Conservation (phyloP, 768 basidiomycete genomes). For the Pleurotus cornucopiae region DNA sequence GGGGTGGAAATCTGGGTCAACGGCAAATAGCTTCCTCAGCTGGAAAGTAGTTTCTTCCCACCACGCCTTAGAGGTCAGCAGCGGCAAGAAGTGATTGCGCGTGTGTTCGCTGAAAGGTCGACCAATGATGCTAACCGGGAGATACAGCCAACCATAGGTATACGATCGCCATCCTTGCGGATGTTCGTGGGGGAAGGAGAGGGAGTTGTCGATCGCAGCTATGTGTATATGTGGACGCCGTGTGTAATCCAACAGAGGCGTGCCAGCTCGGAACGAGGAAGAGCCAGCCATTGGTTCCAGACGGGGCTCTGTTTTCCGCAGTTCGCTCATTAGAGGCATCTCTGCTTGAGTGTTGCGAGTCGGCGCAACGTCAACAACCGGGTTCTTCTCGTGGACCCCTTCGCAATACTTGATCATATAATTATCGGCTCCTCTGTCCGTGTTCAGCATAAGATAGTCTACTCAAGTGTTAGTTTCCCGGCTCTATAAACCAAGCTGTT, state of each 20-base stretch:
- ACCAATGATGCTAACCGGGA: conserved; percentile 83
- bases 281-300: conserved; percentile 30
- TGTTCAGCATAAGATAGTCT: conserved; percentile 94
- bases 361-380: conserved; percentile 71
- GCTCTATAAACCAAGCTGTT: not conserved
- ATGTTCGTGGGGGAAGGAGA: conserved; percentile 90
- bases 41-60: conserved; percentile 86
- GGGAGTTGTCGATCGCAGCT: conserved; percentile 90
- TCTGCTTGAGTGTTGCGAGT: conserved; percentile 60
- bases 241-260: conserved; percentile 41
- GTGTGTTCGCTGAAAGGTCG: conserved; percentile 83
- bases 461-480: not conserved
- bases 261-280: conserved; percentile 32
- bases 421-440: conserved; percentile 84
- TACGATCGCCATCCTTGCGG: conserved; percentile 76
- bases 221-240: conserved; percentile 82
- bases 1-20: conserved; percentile 84
- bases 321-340: conserved; percentile 73
- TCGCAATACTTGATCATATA: conserved; percentile 93
- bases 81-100: conserved; percentile 74
- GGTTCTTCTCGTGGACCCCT: conserved; percentile 70
- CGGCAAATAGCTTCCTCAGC: conserved; percentile 69
- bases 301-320: conserved; percentile 46
- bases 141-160: conserved; percentile 85
- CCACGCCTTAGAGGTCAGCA: conserved; percentile 82